A percentile compares a stretch with the other conserved stretches of the same genome.
Evolutionary conservation across 1,284 basidiomycete genomes (phyloP).

Genomic region (Cryptococcus deneoformans): DNA sequence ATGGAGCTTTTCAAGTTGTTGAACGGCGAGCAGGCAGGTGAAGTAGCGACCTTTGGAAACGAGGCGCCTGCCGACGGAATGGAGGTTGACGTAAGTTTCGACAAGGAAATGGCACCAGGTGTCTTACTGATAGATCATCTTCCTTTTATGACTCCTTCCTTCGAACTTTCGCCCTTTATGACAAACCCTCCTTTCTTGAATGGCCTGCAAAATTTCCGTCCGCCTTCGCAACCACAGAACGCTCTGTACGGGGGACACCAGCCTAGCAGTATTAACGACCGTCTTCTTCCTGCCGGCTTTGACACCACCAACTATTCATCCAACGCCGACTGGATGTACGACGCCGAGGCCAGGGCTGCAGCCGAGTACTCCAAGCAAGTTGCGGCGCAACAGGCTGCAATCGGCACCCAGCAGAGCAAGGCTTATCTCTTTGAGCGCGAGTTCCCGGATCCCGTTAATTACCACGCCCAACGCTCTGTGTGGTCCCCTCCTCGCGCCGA

Average conservation of each 20-base stretch:
- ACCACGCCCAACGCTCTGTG: constrained; percentile 5
- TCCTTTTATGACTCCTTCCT: not conserved
- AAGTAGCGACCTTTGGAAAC: not conserved
- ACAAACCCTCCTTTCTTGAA: not conserved
- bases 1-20: constrained; percentile 14
- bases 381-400: not conserved
- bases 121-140: not conserved
- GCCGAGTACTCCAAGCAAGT: not conserved
- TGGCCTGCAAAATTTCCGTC: constrained; percentile 2
- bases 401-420: not conserved
- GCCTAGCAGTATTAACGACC: constrained; percentile 10
- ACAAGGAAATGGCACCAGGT: not conserved
- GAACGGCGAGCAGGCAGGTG: constrained; percentile 5
- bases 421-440: constrained; percentile 5
- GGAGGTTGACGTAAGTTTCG: constrained; percentile 9
- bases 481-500: constrained; percentile 14
- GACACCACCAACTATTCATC: constrained; percentile 11
- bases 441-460: not conserved
- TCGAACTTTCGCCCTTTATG: not conserved
- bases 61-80: constrained; percentile 2
- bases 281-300: constrained; percentile 8
- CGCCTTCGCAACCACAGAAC: not conserved
- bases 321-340: constrained; percentile 7
- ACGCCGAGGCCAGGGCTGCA: not conserved
- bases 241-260: not conserved